Base-by-base conservation (phyloP, 441 rosid species). In the Eruca vesicaria region DNA sequence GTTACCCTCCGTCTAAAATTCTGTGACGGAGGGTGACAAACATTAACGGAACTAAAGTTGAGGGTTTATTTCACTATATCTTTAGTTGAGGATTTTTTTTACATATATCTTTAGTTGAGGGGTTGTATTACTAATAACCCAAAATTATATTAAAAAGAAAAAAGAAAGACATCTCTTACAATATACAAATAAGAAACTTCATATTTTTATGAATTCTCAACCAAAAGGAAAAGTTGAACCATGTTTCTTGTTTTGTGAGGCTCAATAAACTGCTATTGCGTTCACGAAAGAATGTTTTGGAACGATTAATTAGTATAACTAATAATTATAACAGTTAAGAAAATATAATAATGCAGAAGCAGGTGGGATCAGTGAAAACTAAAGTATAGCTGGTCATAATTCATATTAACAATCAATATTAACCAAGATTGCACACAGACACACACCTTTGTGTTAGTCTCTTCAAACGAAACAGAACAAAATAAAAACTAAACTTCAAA, bases 141-240 rank as follows among this genome's bases (percentile, higher is more conserved):
- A n/a, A 64, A 10, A 11, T 0, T 57, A n/a, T 56, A 57, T 57
- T 26, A 0, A 7, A 64, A 38, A 3, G 7, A n/a, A 18, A 16
- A 55, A 19, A 57, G 36, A 66, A 14, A 56, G 33, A 2, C 3
- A 7, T 26, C 18, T 26, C 62, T 57, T 57, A 57, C 5, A 10
- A 2, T 64, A 45, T 41, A 63, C 16, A 55, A 10, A 63, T 26
- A 55, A 73, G 57, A 64, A 73, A 63, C 33, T 59, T 9, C 19
- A 31, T 59, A 9, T 4, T 73, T n/a, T 56, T 58, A 31, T 29
- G 3, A 66, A 57, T 43, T 38, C 20, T 58, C 59, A 31, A 66
- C 68, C 55, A 12, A 58, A 67, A 59, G 43, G 43, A 50, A 45
- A 48, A 16, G 55, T 48, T 16, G 21, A 48, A 48, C 11, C 55